Evolutionary conservation across 108 stramenopile genomes (phyloP).

Genomic region (Fragilariopsis cylindrus): DNA sequence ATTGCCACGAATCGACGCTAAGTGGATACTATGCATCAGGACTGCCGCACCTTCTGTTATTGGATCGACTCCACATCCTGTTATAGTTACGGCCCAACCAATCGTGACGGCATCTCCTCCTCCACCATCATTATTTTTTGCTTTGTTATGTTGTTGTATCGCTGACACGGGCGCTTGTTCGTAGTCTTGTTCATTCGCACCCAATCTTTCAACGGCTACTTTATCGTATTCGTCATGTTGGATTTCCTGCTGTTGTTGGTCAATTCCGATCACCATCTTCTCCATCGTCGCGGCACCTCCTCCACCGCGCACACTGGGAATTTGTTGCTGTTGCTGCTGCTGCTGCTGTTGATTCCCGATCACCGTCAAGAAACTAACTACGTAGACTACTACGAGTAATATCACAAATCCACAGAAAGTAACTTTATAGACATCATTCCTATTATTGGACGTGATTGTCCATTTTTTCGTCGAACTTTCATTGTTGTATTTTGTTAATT

Average conservation of each 20-base stretch:
- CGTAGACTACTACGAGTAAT: not conserved
- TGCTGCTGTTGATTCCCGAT: not conserved
- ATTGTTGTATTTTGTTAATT: no score
- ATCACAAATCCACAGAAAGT: no score
- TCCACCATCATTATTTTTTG: not conserved
- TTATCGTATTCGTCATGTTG: not conserved
- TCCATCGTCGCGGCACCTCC: no score
- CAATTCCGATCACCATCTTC: no score
- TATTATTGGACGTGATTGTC: no score
- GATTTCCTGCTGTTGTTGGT: not conserved
- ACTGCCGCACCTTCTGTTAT: conserved; percentile 80
- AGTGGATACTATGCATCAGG: conserved; percentile 69
- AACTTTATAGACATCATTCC: no score
- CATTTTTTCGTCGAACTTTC: no score
- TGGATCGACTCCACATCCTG: conserved; percentile 71
- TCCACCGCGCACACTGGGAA: not conserved
- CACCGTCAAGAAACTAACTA: not conserved
- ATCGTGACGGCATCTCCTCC: conserved; percentile 37
- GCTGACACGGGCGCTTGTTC: conserved; percentile 7
- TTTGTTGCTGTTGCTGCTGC: not conserved
- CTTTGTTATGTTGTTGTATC: not conserved
- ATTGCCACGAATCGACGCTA: conserved; percentile 43
- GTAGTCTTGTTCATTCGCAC: not conserved
- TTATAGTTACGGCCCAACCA: conserved; percentile 83
- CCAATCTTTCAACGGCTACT: conserved; percentile 2